phyloP scores from a whole-genome alignment of 129 eudicot genomes.

The Arctium minus region DNA sequence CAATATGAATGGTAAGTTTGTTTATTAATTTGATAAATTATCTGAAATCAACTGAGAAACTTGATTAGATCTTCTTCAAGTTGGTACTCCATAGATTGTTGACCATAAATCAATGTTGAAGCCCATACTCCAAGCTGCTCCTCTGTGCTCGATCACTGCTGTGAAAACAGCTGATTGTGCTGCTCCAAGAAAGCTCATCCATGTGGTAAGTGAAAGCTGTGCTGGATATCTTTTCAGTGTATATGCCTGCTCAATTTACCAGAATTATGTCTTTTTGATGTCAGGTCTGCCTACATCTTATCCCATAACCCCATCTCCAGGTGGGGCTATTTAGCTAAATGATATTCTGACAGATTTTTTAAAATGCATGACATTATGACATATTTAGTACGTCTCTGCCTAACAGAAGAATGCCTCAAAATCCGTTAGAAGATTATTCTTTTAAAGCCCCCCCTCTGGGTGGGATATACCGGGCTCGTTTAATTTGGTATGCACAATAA shows the following conservation, averaged over 20 bases:
- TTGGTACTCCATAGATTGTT: slow-evolving; percentile 42
- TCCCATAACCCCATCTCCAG: neutral
- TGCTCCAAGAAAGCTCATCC: slow-evolving; percentile 71
- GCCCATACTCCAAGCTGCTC: slow-evolving; percentile 61
- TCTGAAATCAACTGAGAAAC: neutral
- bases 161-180: slow-evolving; percentile 69
- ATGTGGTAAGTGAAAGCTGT: slow-evolving; percentile 58
- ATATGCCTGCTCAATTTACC: slow-evolving; percentile 41
- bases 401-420: too few species aligned
- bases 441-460: neutral
- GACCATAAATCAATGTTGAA: slow-evolving; percentile 65
- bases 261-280: neutral
- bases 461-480: neutral
- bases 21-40: neutral
- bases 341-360: too few species aligned
- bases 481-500: neutral
- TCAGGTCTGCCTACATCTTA: neutral
- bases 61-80: neutral
- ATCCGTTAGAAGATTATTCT: neutral
- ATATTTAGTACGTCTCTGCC: too few species aligned
- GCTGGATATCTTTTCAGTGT: slow-evolving; percentile 72
- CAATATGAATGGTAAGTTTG: neutral
- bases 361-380: too few species aligned
- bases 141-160: slow-evolving; percentile 35
- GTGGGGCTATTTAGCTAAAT: neutral